phyloP scores from a whole-genome alignment of 2,329 filamentous ascomycete species.

The Epicoccum nigrum region DNA sequence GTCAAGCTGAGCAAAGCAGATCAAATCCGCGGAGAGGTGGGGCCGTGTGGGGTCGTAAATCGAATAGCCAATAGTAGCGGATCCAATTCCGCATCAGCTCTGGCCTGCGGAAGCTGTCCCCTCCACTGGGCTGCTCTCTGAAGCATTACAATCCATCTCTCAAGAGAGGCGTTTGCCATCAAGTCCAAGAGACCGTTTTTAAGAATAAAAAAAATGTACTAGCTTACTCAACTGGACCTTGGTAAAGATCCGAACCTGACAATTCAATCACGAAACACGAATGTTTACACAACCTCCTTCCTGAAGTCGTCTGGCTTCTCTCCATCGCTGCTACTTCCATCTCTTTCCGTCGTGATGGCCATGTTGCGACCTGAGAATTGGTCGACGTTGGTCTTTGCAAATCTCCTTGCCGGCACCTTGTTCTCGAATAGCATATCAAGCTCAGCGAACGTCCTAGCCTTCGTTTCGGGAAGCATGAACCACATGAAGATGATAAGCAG shows the following conservation, averaged over 20 bases:
- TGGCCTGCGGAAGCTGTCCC: too few species aligned
- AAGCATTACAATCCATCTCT: too few species aligned
- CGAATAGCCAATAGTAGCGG: constrained; percentile 1
- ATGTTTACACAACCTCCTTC: constrained; percentile 6
- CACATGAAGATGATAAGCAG: constrained; percentile 74
- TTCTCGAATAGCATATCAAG: constrained; percentile 49
- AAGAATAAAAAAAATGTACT: too few species aligned
- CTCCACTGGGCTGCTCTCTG: too few species aligned
- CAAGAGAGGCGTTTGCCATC: too few species aligned
- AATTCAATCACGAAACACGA: too few species aligned
- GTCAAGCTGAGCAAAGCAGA: constrained; percentile 31
- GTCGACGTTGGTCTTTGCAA: constrained; percentile 15
- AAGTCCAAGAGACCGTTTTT: too few species aligned
- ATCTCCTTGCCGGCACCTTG: constrained; percentile 20
- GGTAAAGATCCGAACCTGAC: too few species aligned
- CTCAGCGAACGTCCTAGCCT: constrained; percentile 47
- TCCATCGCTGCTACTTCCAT: constrained; percentile 8
- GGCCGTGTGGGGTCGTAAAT: constrained; percentile 4
- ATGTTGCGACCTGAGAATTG: constrained; percentile 17
- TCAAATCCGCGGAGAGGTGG: background rate
- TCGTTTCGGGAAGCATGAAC: constrained; percentile 49
- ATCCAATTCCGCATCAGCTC: background rate
- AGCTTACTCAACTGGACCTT: too few species aligned
- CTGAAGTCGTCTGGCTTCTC: constrained; percentile 10
- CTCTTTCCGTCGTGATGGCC: constrained; percentile 8